Evolutionary conservation across 2,329 filamentous ascomycete species (phyloP), one percentile per base, ranked within the genome.

Genomic region (Diaporthe australafricana): DNA sequence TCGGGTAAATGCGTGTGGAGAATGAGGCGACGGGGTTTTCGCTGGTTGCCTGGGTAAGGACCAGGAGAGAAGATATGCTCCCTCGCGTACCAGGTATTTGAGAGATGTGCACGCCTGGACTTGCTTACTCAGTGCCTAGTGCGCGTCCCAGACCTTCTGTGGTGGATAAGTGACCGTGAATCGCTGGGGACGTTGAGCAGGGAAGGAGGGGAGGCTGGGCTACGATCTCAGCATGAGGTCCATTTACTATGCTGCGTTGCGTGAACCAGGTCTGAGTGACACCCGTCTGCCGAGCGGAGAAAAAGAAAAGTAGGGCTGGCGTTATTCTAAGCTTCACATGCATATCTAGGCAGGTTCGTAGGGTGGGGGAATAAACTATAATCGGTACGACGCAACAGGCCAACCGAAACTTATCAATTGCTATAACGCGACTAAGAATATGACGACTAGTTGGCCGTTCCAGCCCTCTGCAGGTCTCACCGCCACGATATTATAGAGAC

Each of bases 231-330:
- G 42, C 45, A 65, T 27, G 45, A 50, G 42, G 42, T 27, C 38
- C 45, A 65, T 65, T 8, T 35, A 35, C 32, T 35, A 35, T 38
- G 60, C 60, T 65, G 48, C 42, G 14, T 50, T 35, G 60, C 14
- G 60, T 65, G 50, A 25, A 48, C 25, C 45, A 12, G 45, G 45
- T 14, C 45, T 65, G 17, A 38, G n/a, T 65, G 16, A 11, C 20
- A 65, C 25, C 60, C 60, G 30, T 65, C 42, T 65, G 45, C 60
- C 60, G 45, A 35, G 60, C 14, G 60, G n/a, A 50, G 30, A 30
- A 50, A n/a, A n/a, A n/a, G n/a, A n/a, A n/a, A n/a, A 16, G 30
- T 3, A 14, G 45, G 30, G 45, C 35, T 40, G 55, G 32, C 20
- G 53, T 22, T 48, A 35, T 35, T 11, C 38, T 48, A 25, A 38